These are phyloP conservation scores for Protomyces macrosporus DNA, from an alignment of 1,139 yeast species.

Conservation along the genomic window DNA sequence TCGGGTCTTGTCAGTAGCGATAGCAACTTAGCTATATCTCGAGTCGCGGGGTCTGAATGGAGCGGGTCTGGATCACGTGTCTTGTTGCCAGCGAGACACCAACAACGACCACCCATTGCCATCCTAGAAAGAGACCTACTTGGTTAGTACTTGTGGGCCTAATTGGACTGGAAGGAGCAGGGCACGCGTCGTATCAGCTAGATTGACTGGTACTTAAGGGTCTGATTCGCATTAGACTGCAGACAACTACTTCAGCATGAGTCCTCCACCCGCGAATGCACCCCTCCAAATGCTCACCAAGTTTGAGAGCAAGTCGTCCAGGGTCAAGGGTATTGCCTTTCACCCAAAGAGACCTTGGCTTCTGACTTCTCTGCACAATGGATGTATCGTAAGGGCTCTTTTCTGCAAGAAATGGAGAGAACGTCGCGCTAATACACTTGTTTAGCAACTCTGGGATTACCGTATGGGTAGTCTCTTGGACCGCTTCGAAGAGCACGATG, in stretches of 20 bases:
- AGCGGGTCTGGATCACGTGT: no score
- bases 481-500: conserved; percentile 95
- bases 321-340: conserved; percentile 98
- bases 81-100: no score
- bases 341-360: conserved; percentile 98
- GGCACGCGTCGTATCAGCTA: no score
- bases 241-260: background rate
- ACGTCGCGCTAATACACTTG: conserved; percentile 24
- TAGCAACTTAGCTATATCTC: no score
- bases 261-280: background rate
- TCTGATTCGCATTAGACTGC: no score
- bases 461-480: conserved; percentile 98
- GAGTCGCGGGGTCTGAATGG: no score
- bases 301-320: conserved; percentile 96
- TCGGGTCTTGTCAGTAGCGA: no score
- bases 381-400: conserved; percentile 23
- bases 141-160: no score
- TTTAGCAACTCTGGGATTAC: conserved; percentile 87
- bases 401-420: background rate
- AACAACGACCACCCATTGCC: no score
- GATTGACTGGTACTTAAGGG: no score
- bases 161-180: no score
- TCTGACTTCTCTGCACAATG: conserved; percentile 72
- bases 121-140: no score
- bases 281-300: conserved; percentile 33